Evolutionary conservation across 148 eudicot genomes (phyloP).

Genomic region (Cornus suecica): DNA sequence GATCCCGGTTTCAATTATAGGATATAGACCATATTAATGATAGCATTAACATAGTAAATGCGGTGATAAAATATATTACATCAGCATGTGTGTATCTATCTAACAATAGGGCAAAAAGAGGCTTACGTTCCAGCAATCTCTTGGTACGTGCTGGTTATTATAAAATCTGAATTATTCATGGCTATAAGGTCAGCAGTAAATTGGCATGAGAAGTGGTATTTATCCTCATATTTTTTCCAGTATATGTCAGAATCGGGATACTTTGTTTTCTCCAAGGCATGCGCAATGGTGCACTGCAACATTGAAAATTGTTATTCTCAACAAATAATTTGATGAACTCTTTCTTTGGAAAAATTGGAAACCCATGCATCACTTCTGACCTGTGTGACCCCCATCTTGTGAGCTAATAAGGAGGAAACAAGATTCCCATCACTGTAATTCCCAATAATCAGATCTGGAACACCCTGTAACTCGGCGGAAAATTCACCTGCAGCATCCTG

Average conservation of each 20-base stretch:
- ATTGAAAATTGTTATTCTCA: constrained; percentile 3
- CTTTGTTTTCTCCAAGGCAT: constrained; percentile 97
- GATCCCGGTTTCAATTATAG: background rate
- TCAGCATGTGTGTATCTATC: background rate
- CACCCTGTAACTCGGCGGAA: constrained; percentile 77
- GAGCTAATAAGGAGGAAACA: constrained; percentile 78
- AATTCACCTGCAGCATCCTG: constrained; percentile 96
- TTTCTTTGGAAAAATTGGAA: background rate
- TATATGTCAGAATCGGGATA: constrained; percentile 97
- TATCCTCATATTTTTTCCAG: constrained; percentile 84
- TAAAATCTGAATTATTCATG: constrained; percentile 95
- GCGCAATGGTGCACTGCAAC: constrained; percentile 88
- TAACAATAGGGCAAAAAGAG: background rate
- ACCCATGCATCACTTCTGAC: constrained; percentile 28
- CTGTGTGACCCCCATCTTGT: constrained; percentile 96
- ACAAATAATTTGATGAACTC: constrained; percentile 2
- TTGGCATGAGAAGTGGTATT: constrained; percentile 94
- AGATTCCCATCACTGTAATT: constrained; percentile 98
- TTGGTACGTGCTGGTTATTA: constrained; percentile 96
- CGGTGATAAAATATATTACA: background rate
- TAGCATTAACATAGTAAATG: background rate
- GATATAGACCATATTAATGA: background rate
- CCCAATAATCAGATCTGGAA: constrained; percentile 88
- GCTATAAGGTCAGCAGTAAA: constrained; percentile 96
- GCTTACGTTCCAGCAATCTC: constrained; percentile 99